A percentile compares a stretch with the other conserved stretches of the same genome.
phyloP scores from a whole-genome alignment of 208 protist genomes.

The Acanthamoeba rhysodes region DNA sequence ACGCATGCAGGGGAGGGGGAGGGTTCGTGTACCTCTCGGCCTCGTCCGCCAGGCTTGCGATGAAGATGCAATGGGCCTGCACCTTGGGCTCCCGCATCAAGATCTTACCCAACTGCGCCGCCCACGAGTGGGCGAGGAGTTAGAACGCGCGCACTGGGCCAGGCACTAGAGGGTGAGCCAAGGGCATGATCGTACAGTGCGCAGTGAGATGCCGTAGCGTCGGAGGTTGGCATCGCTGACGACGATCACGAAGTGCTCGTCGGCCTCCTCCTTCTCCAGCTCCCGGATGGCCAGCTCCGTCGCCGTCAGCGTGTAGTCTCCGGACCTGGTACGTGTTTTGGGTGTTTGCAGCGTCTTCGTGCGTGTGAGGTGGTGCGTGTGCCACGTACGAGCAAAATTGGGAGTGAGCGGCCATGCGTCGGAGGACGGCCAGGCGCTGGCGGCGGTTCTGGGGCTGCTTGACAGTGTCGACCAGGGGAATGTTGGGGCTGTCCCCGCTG shows the following conservation, averaged over 20 bases:
- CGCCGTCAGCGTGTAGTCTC: conserved; percentile 81
- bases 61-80: conserved; percentile 94
- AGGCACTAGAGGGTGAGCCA: background rate
- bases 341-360: background rate
- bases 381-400: conserved; percentile 95
- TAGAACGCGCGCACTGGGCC: background rate
- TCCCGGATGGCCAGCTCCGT: conserved; percentile 57
- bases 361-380: background rate
- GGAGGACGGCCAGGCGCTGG: conserved; percentile 87
- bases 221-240: conserved; percentile 96
- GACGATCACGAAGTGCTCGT: conserved; percentile 96
- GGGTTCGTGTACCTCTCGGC: conserved; percentile 82
- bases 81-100: conserved; percentile 91
- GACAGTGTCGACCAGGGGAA: conserved; percentile 81
- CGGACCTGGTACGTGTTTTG: conserved; percentile 21
- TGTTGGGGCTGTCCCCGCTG: conserved; percentile 91
- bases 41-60: conserved; percentile 90
- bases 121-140: background rate
- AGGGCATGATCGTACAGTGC: background rate
- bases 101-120: conserved; percentile 88
- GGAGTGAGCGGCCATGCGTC: conserved; percentile 94
- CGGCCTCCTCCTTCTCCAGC: conserved; percentile 89
- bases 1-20: background rate
- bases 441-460: conserved; percentile 70
- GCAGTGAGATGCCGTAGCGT: conserved; percentile 93